Conservation (phyloP, 768 basidiomycete genomes). For the Calocybe indica region DNA sequence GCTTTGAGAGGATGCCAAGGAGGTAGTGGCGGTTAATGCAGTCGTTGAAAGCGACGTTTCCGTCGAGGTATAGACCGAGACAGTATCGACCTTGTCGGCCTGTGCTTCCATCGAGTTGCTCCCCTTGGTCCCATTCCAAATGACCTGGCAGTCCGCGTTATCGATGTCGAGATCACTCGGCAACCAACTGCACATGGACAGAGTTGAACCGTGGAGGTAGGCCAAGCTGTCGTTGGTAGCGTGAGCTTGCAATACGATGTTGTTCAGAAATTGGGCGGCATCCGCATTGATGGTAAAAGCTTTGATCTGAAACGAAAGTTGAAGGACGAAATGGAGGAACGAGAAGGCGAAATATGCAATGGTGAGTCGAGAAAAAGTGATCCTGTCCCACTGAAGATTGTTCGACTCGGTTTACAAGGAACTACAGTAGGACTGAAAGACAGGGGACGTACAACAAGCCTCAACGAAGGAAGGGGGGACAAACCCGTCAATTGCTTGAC, state of each 20-base stretch:
- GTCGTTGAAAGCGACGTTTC: background rate
- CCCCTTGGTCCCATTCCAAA: slow-evolving; percentile 44
- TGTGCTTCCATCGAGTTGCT: slow-evolving; percentile 5
- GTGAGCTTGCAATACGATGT: slow-evolving; percentile 45
- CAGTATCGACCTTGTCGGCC: background rate
- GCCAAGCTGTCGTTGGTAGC: slow-evolving; percentile 45
- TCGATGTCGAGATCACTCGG: slow-evolving; percentile 35
- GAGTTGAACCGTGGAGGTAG: slow-evolving; percentile 37
- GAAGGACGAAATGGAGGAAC: slow-evolving; percentile 56
- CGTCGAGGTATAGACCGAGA: slow-evolving; percentile 1
- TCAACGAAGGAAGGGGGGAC: slow-evolving; percentile 22
- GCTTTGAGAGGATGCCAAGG: too few relatives aligned
- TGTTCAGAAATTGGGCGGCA: slow-evolving; percentile 46
- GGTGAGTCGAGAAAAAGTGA: slow-evolving; percentile 64
- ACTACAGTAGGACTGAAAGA: background rate
- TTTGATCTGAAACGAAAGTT: slow-evolving; percentile 61
- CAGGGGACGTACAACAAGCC: slow-evolving; percentile 38
- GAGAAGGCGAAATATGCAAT: slow-evolving; percentile 64
- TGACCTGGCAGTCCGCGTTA: slow-evolving; percentile 37
- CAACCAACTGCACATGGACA: slow-evolving; percentile 54
- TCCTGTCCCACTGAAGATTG: slow-evolving; percentile 53
- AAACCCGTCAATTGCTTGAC: slow-evolving; percentile 24
- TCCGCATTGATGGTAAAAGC: slow-evolving; percentile 60
- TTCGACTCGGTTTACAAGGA: background rate
- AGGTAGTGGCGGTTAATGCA: too few relatives aligned